Percentiles rank a stretch among this genome's conserved stretches.
Evolutionary conservation across 345 rosid species (phyloP).

Genomic region (Citrus trifoliata): DNA sequence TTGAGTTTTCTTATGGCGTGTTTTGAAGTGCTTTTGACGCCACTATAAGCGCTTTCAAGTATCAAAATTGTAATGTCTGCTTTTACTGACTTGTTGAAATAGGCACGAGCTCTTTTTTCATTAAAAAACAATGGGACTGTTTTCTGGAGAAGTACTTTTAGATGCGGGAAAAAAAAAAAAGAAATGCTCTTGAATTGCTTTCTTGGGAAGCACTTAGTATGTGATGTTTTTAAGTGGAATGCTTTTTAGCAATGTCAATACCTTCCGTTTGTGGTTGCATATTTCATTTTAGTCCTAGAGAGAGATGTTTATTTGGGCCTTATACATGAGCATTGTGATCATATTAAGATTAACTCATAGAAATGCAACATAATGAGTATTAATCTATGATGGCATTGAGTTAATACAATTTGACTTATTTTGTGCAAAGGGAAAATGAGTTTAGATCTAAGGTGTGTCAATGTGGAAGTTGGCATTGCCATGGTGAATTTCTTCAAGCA

Average conservation of each 20-base stretch:
- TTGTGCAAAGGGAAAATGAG: neutral
- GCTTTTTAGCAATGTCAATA: neutral
- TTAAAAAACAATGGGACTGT: neutral
- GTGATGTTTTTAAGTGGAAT: neutral
- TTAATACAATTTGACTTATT: neutral
- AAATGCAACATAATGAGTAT: neutral
- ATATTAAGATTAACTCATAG: neutral
- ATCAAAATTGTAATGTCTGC: too few species aligned
- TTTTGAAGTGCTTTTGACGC: neutral
- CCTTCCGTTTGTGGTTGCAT: neutral
- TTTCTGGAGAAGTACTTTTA: neutral
- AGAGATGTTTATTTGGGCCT: neutral
- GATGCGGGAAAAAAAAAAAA: neutral
- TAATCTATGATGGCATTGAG: neutral
- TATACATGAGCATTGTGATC: neutral
- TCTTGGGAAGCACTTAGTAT: neutral
- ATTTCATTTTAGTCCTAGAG: neutral
- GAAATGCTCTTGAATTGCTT: neutral
- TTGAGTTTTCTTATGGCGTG: neutral
- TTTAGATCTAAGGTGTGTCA: neutral
- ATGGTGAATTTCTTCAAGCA: neutral
- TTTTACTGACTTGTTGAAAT: neutral
- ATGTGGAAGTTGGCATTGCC: neutral
- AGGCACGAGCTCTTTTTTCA: neutral
- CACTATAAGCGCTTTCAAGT: neutral